Evolutionary conservation across 352 stramenopile genomes (phyloP).

Genomic region (Pythium guiyangense): DNA sequence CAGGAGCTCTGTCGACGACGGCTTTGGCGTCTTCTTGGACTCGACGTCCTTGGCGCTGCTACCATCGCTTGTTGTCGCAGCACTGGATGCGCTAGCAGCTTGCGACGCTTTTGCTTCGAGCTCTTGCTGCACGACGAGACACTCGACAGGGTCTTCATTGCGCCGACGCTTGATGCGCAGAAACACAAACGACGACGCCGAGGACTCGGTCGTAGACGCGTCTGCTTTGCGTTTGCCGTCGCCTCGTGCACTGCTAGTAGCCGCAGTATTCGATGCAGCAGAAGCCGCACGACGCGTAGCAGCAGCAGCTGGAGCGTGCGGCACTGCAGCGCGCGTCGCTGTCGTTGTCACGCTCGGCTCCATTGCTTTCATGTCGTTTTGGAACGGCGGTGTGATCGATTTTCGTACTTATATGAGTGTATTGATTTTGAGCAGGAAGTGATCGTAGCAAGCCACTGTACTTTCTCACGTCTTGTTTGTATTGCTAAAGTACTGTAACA

Average conservation of each 20-base stretch:
- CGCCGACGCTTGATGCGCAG: slow-evolving; percentile 81
- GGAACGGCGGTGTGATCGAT: too few species aligned
- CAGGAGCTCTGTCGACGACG: slow-evolving; percentile 28
- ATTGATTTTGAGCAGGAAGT: too few species aligned
- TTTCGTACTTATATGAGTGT: too few species aligned
- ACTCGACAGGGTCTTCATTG: slow-evolving; percentile 71
- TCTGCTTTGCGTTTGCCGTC: slow-evolving; percentile 15
- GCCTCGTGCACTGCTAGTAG: not conserved
- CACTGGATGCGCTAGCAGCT: not conserved
- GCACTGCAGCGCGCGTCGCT: not conserved
- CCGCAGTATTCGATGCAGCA: not conserved
- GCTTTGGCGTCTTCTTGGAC: not conserved
- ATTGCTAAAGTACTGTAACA: too few species aligned
- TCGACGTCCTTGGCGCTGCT: not conserved
- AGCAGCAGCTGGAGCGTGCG: not conserved
- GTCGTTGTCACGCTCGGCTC: too few species aligned
- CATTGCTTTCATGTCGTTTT: too few species aligned
- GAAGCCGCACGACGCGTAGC: not conserved
- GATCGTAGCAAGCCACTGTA: too few species aligned
- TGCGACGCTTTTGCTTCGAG: slow-evolving; percentile 15
- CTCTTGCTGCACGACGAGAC: slow-evolving; percentile 59
- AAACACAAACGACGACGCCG: slow-evolving; percentile 50
- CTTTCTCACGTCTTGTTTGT: too few species aligned
- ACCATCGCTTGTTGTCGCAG: not conserved
- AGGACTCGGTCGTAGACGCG: not conserved